Percentiles rank a stretch among this genome's conserved stretches.
Conservation (phyloP, 495 filamentous ascomycete genomes). For the Aspergillus cristatus region DNA sequence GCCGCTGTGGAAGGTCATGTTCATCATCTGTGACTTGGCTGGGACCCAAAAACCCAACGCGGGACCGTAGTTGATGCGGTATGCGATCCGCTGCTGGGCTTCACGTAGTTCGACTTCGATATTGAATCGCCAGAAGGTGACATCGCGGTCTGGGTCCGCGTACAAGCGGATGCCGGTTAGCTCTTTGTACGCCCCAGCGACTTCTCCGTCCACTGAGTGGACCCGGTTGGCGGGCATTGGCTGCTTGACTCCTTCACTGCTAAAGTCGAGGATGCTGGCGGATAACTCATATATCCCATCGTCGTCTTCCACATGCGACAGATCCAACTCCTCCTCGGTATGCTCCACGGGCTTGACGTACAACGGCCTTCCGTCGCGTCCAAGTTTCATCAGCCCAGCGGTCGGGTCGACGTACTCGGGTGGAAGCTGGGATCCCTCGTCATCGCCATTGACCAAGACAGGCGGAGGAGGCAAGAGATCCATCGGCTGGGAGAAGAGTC, state of each 20-base stretch:
- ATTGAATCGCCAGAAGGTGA: slow-evolving; percentile 95
- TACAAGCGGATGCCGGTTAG: slow-evolving; percentile 75
- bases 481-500: slow-evolving; percentile 78
- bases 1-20: slow-evolving; percentile 96
- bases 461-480: slow-evolving; percentile 79
- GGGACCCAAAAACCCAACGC: slow-evolving; percentile 93
- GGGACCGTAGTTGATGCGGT: slow-evolving; percentile 88
- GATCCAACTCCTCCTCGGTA: slow-evolving; percentile 59
- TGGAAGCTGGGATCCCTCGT: slow-evolving; percentile 45
- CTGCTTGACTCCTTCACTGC: slow-evolving; percentile 25
- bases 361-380: slow-evolving; percentile 66
- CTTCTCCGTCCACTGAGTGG: slow-evolving; percentile 57
- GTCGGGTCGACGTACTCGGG: slow-evolving; percentile 83
- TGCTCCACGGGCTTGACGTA: slow-evolving; percentile 83
- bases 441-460: slow-evolving; percentile 52
- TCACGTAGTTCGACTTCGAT: slow-evolving; percentile 78
- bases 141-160: slow-evolving; percentile 71
- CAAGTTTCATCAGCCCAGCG: slow-evolving; percentile 77
- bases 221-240: slow-evolving; percentile 34
- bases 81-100: slow-evolving; percentile 76
- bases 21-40: slow-evolving; percentile 78
- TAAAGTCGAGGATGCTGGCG: slow-evolving; percentile 35
- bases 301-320: slow-evolving; percentile 69
- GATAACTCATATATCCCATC: slow-evolving; percentile 67
- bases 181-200: slow-evolving; percentile 64